Evolutionary conservation across 2,329 filamentous ascomycete genomes (phyloP), one percentile per base, ranked within the genome.

Genomic region (Paraphaeosphaeria minitans): DNA sequence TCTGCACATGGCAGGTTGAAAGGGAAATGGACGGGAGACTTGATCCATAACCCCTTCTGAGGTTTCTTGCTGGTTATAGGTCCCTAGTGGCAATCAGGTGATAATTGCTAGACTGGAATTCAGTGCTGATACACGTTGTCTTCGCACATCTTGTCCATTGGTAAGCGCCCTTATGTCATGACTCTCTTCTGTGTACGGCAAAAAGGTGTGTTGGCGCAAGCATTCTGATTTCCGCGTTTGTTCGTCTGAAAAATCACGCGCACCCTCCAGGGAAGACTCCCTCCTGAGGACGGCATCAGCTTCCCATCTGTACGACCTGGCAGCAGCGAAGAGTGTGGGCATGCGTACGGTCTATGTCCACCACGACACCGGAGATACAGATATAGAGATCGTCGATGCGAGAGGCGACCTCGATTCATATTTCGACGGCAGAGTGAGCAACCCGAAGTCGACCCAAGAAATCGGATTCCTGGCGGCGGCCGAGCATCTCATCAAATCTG

Each of bases 261-360:
- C 13, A 22, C 16, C 19, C 19, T 22, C 13, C n/a, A 19, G n/a
- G 8, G 16, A 3, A 74, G 78, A 41, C 63, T 80, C 3, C 66
- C 67, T 22, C 75, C 83, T 0, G 78, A 83, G n/a, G 79, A 85
- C 54, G 79, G 78, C 19, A 77, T 83, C 10, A 2, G 83, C 84
- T 3, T 82, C 83, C 1, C 83, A 86, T 74, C 81, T 81, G 2
- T 85, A 83, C 65, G 84, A 86, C 67, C 54, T 83, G 22, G 72
- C 81, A 16, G 83, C 78, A 1, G 84, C 82, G 14, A 79, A 79
- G 64, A 64, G 65, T 0, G 72, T 78, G 5, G 84, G 84, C 0
- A 79, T 86, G 73, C 79, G 73, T 60, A 85, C 83, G 0, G 71
- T 84, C 0, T 86, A 85, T 66, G 72, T 87, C 3, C 74, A 80